Conservation (phyloP, 2,329 filamentous ascomycete species). For the Tolypocladium ophioglossoides region DNA sequence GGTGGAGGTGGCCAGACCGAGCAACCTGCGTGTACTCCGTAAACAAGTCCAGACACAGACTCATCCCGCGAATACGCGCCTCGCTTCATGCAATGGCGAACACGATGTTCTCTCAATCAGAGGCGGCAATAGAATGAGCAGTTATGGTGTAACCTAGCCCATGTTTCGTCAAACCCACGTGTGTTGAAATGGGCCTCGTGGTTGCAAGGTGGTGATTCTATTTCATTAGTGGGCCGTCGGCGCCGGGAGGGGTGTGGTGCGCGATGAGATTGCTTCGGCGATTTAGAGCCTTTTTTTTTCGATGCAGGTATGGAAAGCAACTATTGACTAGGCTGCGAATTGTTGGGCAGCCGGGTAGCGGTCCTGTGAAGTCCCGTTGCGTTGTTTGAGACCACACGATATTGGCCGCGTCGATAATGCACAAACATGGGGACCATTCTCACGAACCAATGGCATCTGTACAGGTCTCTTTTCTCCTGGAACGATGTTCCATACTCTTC, state of each 20-base stretch:
- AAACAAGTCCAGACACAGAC: background rate
- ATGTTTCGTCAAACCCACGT: background rate
- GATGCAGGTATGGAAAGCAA: background rate
- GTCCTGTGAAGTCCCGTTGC: too few relatives aligned
- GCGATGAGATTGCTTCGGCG: background rate
- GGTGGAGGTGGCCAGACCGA: background rate
- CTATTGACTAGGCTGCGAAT: background rate
- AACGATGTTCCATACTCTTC: background rate
- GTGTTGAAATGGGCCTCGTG: background rate
- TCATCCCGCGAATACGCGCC: background rate
- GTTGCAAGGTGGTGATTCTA: too few relatives aligned
- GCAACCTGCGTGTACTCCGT: background rate
- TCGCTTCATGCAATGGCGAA: background rate
- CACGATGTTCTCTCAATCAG: background rate
- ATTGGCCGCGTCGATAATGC: too few relatives aligned
- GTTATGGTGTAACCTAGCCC: background rate
- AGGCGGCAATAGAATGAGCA: too few relatives aligned
- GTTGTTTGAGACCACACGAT: too few relatives aligned
- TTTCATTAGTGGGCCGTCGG: too few relatives aligned
- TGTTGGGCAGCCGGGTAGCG: background rate
- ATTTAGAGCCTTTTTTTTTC: background rate
- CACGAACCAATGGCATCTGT: background rate
- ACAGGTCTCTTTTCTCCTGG: background rate
- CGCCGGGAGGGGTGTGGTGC: too few relatives aligned
- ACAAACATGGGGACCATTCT: too few relatives aligned